Evolutionary conservation across 768 basidiomycete species (phyloP).

Genomic region (Podaxis sp.): DNA sequence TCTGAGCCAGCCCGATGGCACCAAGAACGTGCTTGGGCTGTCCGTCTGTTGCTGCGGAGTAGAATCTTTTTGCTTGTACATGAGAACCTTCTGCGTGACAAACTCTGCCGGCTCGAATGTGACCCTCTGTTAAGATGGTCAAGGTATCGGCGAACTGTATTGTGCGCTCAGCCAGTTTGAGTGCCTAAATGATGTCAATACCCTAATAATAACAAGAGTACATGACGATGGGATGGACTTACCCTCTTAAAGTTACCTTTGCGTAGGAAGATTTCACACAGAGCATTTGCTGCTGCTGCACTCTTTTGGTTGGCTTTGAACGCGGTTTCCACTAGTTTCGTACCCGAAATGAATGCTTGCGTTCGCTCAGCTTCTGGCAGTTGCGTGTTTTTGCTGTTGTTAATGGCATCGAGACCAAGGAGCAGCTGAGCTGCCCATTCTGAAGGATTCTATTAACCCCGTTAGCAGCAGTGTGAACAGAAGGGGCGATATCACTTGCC

Average conservation of each 20-base stretch:
- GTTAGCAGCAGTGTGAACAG: conserved; percentile 13
- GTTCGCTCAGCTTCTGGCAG: conserved; percentile 62
- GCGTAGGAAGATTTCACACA: conserved; percentile 77
- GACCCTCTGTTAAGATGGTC: conserved; percentile 82
- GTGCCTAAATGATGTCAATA: conserved; percentile 45
- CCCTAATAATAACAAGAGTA: conserved; percentile 8
- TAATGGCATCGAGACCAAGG: conserved; percentile 84
- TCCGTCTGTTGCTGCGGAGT: conserved; percentile 62
- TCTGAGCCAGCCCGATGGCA: conserved; percentile 82
- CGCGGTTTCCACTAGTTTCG: conserved; percentile 70
- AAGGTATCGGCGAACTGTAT: conserved; percentile 93
- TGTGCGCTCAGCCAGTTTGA: conserved; percentile 92
- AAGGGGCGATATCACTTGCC: conserved; percentile 40
- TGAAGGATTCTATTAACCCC: conserved; percentile 58
- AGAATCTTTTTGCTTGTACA: conserved; percentile 70
- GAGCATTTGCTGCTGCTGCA: conserved; percentile 80
- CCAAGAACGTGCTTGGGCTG: conserved; percentile 76
- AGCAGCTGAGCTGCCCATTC: conserved; percentile 82
- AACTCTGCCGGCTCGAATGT: conserved; percentile 79
- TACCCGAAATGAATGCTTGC: conserved; percentile 60
- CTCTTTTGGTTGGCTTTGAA: conserved; percentile 80
- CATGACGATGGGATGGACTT: conserved; percentile 18
- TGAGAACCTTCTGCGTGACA: conserved; percentile 69
- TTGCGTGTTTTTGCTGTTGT: conserved; percentile 76
- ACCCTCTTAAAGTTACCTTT: conserved; percentile 68